Evolutionary conservation across 2,329 filamentous ascomycete species (phyloP), one percentile per base, ranked within the genome.

Genomic region (Exophiala sp.): DNA sequence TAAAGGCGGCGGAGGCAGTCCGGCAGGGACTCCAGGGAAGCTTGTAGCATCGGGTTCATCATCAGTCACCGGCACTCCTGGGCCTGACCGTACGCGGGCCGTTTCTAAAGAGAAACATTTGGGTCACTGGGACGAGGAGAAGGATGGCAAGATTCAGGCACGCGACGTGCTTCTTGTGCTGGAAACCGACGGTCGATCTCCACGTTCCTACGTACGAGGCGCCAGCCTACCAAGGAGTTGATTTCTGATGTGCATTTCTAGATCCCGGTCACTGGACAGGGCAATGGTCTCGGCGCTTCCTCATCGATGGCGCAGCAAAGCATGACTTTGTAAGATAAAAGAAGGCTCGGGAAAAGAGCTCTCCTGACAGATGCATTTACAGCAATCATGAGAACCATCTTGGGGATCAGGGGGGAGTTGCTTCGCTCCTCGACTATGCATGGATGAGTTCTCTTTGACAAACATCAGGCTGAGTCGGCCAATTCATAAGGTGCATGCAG

Each of bases 131-230:
- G 79, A 87, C 52, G 89, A 96, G 66, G 81, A 84, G 18, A 85
- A 84, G 63, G 88, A 88, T 24, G 79, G 77, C 58, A 83, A 83
- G 21, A 87, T 96, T 41, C 89, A 96, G 70, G 73, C 95, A 45
- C 79, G 91, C 47, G 91, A 96, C 66, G 82, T 89, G 72, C 73
- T 95, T 13, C 75, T 80, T 16, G 86, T 86, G 52, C 74, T 96
- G 40, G 90, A 95, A 66, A 75, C 82, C 43, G 88, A 95, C 64
- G 85, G 86, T 1, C 77, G 68, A 52, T 69, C 67, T 18, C 61
- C 64, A 32, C 66, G 66, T 35, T 68, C 72, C 59, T 64, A 73
- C 45, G 67, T 72, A 56, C 66, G 68, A 57, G 71, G 66, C 9
- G 71, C 71, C 50, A 57, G 48, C 24, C 27, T 54, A n/a, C 41